Percentiles rank a stretch among this genome's conserved stretches.
These are phyloP conservation scores for Bruguiera hainesii DNA, from an alignment of 441 rosid species.

Conservation along the genomic window DNA sequence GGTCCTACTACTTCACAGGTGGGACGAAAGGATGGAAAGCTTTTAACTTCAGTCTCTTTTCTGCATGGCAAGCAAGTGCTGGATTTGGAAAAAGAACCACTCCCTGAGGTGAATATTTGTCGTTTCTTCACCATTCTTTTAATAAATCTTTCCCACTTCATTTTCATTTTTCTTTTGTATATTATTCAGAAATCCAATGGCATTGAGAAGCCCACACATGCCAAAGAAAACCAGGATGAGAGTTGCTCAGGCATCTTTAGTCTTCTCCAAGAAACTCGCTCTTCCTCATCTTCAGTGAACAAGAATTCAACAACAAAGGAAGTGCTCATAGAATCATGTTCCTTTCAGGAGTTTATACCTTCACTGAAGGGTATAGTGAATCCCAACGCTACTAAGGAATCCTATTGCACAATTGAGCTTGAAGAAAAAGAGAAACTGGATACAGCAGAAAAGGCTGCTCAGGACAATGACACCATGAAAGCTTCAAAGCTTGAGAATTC, in stretches of 20 bases:
- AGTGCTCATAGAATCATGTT: constrained; percentile 36
- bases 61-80: constrained; percentile 39
- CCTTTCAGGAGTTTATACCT: constrained; percentile 54
- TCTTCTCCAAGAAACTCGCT: constrained; percentile 46
- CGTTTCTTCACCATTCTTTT: constrained; percentile 9
- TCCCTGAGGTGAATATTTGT: constrained; percentile 48
- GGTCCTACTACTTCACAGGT: constrained; percentile 37
- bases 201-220: constrained; percentile 40
- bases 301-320: constrained; percentile 35
- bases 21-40: constrained; percentile 59
- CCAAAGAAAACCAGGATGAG: constrained; percentile 56
- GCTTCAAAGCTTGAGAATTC: constrained; percentile 39
- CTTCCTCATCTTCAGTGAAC: constrained; percentile 53
- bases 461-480: constrained; percentile 47
- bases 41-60: constrained; percentile 41
- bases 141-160: constrained; percentile 4
- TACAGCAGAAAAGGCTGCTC: constrained; percentile 41
- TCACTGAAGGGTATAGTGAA: constrained; percentile 42
- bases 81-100: constrained; percentile 70
- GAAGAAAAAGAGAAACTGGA: constrained; percentile 35
- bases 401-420: constrained; percentile 29
- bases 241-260: constrained; percentile 62
- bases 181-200: constrained; percentile 44
- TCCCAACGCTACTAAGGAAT: constrained; percentile 27
- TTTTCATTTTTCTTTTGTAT: constrained; percentile 14